Evolutionary conservation across 2,329 filamentous ascomycete species (phyloP).

Genomic region (Aspergillus sp.): DNA sequence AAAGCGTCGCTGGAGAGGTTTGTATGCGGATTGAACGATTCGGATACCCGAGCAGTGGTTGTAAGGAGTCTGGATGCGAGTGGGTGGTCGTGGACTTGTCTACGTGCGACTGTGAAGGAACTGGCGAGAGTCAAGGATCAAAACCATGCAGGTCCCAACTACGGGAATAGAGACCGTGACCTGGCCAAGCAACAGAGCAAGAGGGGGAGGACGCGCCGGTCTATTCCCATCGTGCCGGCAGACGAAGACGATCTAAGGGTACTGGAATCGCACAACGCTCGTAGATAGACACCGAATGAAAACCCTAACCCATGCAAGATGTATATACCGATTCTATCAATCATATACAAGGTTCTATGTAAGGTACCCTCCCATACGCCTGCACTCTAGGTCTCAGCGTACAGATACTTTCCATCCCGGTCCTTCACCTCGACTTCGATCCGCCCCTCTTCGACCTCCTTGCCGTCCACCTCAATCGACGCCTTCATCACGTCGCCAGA

Average conservation of each 20-base stretch:
- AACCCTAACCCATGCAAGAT: no score
- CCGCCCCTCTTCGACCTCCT: conserved; percentile 78
- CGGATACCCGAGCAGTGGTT: conserved; percentile 13
- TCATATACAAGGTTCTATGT: neutral
- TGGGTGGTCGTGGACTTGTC: conserved; percentile 26
- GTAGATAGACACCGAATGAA: no score
- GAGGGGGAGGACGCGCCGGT: conserved; percentile 20
- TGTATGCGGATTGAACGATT: conserved; percentile 28
- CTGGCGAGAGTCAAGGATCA: neutral
- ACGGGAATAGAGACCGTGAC: neutral
- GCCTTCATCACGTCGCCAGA: conserved; percentile 85
- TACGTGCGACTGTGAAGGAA: conserved; percentile 9
- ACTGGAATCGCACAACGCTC: neutral
- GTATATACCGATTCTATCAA: no score
- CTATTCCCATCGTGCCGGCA: conserved; percentile 27
- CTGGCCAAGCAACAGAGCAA: conserved; percentile 1
- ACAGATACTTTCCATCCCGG: conserved; percentile 72
- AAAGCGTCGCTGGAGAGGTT: conserved; percentile 22
- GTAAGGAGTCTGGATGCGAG: conserved; percentile 20
- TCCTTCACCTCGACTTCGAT: conserved; percentile 84
- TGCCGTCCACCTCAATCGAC: conserved; percentile 73
- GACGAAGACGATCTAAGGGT: conserved; percentile 23
- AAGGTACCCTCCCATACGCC: neutral
- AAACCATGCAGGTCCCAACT: neutral
- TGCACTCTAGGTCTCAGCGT: conserved; percentile 61